A percentile compares a stretch with the other conserved stretches of the same genome.
These are phyloP conservation scores for Isabelozyma rhagii DNA, from an alignment of 805 yeast species.

Conservation along the genomic window DNA sequence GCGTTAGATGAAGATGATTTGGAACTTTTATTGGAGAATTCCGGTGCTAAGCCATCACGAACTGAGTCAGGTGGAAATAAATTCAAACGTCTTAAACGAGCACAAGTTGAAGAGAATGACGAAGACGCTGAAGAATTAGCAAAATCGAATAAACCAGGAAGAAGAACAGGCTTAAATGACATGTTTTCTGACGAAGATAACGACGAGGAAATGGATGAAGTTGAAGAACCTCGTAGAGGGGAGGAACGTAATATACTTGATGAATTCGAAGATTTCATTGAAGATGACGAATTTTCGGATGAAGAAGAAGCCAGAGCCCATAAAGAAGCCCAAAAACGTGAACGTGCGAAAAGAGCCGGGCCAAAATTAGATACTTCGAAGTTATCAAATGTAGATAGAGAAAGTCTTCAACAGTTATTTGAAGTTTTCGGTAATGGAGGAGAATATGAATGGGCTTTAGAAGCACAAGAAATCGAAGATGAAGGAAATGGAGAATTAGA, in stretches of 20 bases:
- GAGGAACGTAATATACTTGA: constrained; percentile 50
- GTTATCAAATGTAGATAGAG: constrained; percentile 72
- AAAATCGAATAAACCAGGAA: neutral
- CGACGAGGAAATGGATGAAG: constrained; percentile 28
- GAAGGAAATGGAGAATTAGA: constrained; percentile 53
- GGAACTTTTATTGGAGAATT: constrained; percentile 85
- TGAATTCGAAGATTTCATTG: constrained; percentile 95
- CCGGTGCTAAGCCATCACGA: constrained; percentile 62
- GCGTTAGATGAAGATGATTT: constrained; percentile 93
- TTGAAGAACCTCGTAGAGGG: constrained; percentile 20
- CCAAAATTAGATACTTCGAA: constrained; percentile 55
- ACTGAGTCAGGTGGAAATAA: constrained; percentile 37
- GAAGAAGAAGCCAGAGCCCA: constrained; percentile 59
- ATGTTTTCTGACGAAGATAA: constrained; percentile 64
- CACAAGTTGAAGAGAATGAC: constrained; percentile 31
- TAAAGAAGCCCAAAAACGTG: constrained; percentile 27
- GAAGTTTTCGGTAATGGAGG: constrained; percentile 97
- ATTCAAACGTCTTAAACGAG: constrained; percentile 83
- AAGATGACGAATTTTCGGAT: constrained; percentile 93
- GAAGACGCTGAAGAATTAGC: constrained; percentile 24
- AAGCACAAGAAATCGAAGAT: constrained; percentile 72
- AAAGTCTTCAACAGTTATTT: constrained; percentile 85
- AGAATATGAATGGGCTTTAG: constrained; percentile 97
- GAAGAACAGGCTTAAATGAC: constrained; percentile 48
- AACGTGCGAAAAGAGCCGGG: constrained; percentile 29